Evolutionary conservation across 2,329 filamentous ascomycete species (phyloP), one percentile per base, ranked within the genome.

Genomic region (Blumeriella jaapii): DNA sequence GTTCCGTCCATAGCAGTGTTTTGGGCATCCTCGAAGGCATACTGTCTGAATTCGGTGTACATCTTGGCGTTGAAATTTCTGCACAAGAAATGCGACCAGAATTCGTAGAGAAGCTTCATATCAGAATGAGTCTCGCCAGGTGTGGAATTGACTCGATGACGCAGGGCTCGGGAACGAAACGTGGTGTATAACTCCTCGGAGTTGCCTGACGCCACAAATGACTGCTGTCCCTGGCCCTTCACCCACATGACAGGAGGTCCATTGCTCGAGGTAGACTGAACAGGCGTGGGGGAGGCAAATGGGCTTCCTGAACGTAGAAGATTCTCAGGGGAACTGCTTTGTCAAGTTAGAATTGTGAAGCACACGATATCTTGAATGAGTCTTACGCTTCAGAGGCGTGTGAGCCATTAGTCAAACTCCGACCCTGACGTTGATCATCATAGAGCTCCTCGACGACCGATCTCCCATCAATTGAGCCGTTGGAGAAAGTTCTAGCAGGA

Each of bases 11-110:
- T 61, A 40, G 65, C 65, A 50, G 61, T 59, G 50, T 63, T 63
- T 44, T 66, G 57, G 38, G 68, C 63, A 58, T 86, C 81, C 53
- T 78, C 72, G 42, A 78, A 60, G 36, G 81, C 80, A 55, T 71
- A 66, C 50, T 64, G 62, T 45, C 74, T 72, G 61, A 86, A 85
- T 56, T 86, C 80, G 53, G 72, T 64, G 61, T 86, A 86, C 73
- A 87, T 82, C 53, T 64, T 65, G 39, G 68, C 64, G 57, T 86
- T 82, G 68, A 86, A 85, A 59, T 81, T 78, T 50, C 73, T 68
- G 44, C 75, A 68, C 44, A 86, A 65, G 53, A 81, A 82, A 55
- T 79, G 71, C 13, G 74, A 74, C 78, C 80, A 86, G 61, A 82
- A 82, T 45, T 75, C 68, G 61, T 84, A 85, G 18, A 83, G 67